Evolutionary conservation across 805 yeast species (phyloP).

Genomic region (Peterozyma xylosa): DNA sequence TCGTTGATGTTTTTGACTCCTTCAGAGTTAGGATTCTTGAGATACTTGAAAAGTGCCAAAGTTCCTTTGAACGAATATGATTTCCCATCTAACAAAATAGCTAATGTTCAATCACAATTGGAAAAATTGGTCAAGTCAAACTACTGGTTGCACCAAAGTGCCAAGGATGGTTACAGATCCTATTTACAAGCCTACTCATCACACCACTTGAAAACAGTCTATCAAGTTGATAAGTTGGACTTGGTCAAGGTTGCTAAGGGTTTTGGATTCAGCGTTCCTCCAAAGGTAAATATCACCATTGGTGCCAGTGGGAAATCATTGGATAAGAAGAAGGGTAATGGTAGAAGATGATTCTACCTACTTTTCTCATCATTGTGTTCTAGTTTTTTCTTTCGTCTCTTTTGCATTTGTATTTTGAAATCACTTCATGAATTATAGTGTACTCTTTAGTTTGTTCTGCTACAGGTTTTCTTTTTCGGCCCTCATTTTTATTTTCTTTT

Average conservation of each 20-base stretch:
- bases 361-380: no score
- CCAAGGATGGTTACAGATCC: conserved; percentile 95
- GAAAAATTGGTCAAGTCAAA: conserved; percentile 87
- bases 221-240: conserved; percentile 92
- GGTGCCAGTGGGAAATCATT: conserved; percentile 75
- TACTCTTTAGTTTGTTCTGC: no score
- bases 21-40: conserved; percentile 85
- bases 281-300: conserved; percentile 92
- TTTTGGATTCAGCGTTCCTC: conserved; percentile 92
- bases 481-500: no score
- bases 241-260: conserved; percentile 91
- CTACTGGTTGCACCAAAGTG: conserved; percentile 90
- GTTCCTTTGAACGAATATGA: conserved; percentile 97
- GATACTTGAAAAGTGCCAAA: conserved; percentile 93
- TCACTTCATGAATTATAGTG: no score
- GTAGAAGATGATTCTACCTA: conserved; percentile 1
- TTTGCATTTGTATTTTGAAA: no score
- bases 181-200: conserved; percentile 96
- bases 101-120: conserved; percentile 91
- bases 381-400: no score
- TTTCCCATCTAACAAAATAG: conserved; percentile 89
- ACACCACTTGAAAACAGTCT: conserved; percentile 92
- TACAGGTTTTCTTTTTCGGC: no score
- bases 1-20: conserved; percentile 95
- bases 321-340: conserved; percentile 8